Conservation (phyloP, 768 basidiomycete genomes). For the Erythrobasidium yunnanense region DNA sequence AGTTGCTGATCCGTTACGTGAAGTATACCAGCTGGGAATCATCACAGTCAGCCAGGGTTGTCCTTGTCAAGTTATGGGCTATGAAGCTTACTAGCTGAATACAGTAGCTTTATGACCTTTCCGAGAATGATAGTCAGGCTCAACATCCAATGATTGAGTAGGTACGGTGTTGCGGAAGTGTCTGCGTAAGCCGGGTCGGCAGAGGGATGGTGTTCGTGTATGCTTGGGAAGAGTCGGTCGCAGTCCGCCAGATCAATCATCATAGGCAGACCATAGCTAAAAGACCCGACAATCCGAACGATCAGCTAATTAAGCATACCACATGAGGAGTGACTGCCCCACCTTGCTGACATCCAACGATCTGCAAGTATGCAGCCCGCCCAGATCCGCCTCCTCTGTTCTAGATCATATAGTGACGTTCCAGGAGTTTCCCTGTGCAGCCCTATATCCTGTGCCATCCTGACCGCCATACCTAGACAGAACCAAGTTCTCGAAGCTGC, state of each 20-base stretch:
- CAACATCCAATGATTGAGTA: constrained; percentile 79
- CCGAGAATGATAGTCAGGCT: constrained; percentile 84
- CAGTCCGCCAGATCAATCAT: constrained; percentile 97
- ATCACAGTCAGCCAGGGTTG: too few relatives aligned
- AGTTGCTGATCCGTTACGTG: constrained; percentile 73
- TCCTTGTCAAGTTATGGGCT: too few relatives aligned
- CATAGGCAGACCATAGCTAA: constrained; percentile 77
- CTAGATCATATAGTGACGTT: constrained; percentile 48
- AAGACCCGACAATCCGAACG: background rate
- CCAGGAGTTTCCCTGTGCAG: constrained; percentile 63
- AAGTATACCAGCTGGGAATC: constrained; percentile 76
- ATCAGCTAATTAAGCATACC: background rate
- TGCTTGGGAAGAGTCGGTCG: constrained; percentile 82
- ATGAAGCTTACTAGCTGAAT: constrained; percentile 45
- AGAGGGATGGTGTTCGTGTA: constrained; percentile 52
- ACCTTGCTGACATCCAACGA: constrained; percentile 49
- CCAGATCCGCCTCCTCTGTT: constrained; percentile 82
- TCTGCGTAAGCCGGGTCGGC: constrained; percentile 50
- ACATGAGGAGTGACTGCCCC: constrained; percentile 17
- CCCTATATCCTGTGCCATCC: constrained; percentile 83
- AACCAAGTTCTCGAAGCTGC: constrained; percentile 34
- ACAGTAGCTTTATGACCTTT: constrained; percentile 80
- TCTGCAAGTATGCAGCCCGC: constrained; percentile 87
- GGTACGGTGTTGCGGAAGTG: constrained; percentile 35
- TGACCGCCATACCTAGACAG: constrained; percentile 40